A percentile compares a stretch with the other conserved stretches of the same genome.
Conservation (phyloP, 257 asterid species). For the Plantago elongata region DNA sequence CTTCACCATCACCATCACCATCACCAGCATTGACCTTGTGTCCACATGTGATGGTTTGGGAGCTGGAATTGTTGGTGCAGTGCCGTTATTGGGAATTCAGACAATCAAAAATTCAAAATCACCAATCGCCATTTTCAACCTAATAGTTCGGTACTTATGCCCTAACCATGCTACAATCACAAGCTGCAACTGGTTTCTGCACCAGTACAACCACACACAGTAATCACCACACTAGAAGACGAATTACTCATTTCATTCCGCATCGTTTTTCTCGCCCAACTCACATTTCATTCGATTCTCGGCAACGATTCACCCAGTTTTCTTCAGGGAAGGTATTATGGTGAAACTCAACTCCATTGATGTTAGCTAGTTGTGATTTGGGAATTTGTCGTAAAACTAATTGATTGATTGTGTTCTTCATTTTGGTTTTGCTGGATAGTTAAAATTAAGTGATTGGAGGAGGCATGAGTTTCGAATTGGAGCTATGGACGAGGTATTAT, state of each 20-base stretch:
- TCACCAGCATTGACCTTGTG: no score
- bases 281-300: constrained; percentile 27
- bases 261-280: constrained; percentile 24
- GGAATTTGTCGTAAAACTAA: neutral
- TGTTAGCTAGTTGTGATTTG: constrained; percentile 14
- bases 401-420: constrained; percentile 9
- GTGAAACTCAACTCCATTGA: neutral
- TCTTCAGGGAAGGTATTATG: constrained; percentile 38
- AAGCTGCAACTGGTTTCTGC: constrained; percentile 15
- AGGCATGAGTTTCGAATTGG: constrained; percentile 33
- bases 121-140: neutral
- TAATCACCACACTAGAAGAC: neutral
- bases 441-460: constrained; percentile 30
- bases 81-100: no score
- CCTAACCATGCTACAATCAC: constrained; percentile 38
- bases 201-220: neutral
- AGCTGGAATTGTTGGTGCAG: no score
- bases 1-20: no score
- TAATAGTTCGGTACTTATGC: constrained; percentile 8
- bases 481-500: constrained; percentile 59
- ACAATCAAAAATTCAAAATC: neutral
- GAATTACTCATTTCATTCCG: constrained; percentile 18
- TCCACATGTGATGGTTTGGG: no score
- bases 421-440: constrained; percentile 23
- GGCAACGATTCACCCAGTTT: constrained; percentile 2